Evolutionary conservation across 2,329 filamentous ascomycete genomes (phyloP).

Genomic region (Xylariales sp.): DNA sequence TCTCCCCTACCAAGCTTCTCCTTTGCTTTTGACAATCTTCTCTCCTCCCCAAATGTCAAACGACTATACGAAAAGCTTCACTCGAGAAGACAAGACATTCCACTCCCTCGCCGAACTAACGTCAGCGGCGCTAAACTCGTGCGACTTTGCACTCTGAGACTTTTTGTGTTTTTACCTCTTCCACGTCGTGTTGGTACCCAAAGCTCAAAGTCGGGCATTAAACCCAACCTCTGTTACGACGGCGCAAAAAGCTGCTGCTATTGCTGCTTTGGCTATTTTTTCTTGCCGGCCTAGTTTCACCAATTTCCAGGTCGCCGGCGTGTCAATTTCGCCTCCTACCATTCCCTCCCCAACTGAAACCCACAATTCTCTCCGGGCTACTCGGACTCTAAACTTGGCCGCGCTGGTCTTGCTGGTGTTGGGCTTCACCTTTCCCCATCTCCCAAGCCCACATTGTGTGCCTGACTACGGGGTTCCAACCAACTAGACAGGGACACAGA

Average conservation of each 20-base stretch:
- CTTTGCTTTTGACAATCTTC: neutral
- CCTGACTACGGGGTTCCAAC: conserved; percentile 4
- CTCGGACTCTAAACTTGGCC: too few relatives aligned
- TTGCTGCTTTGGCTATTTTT: neutral
- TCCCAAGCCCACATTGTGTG: neutral
- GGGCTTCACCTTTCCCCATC: too few relatives aligned
- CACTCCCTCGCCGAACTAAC: neutral
- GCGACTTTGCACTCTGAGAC: conserved; percentile 1
- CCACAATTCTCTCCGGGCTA: neutral
- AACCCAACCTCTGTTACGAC: conserved; percentile 12
- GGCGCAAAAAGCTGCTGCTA: neutral
- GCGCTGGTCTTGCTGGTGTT: too few relatives aligned
- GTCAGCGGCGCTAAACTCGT: neutral
- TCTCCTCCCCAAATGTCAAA: neutral
- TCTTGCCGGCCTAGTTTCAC: conserved; percentile 8
- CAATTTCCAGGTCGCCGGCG: conserved; percentile 5
- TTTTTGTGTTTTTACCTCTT: conserved; percentile 3
- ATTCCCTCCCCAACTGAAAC: conserved; percentile 4
- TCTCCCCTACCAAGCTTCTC: too few relatives aligned
- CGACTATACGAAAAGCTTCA: too few relatives aligned
- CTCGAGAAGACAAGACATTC: too few relatives aligned
- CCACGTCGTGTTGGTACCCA: conserved; percentile 24
- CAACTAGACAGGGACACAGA: neutral
- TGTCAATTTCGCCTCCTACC: conserved; percentile 12
- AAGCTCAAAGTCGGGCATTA: conserved; percentile 22